Evolutionary conservation across 257 asterid genomes (phyloP), one percentile per base, ranked within the genome.

Genomic region (Capsicum baccatum): DNA sequence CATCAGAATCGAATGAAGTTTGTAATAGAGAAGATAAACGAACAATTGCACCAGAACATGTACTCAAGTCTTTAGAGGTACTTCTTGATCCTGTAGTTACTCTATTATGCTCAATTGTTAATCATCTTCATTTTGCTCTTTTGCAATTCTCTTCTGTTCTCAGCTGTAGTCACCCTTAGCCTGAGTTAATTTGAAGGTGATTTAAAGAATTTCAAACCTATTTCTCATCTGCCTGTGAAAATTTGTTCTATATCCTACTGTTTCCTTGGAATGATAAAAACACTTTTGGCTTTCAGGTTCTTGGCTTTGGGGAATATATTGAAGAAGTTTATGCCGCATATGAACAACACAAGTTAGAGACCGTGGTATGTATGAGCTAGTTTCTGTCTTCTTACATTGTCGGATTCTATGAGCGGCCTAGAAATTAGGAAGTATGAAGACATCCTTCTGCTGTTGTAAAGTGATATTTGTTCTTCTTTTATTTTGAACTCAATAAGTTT

Each of bases 21-120:
- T 96, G 99, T 87, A 88, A 90, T 86, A 92, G 90, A 85, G 99
- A 92, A 85, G 99, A 96, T 83, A 91, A 86, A 86, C 92, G 94
- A 84, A 96, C 97, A 64, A 96, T 96, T 84, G 98, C 98, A 48
- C 99, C 98, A 64, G 99, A 96, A 85, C 99, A 96, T 89, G 99
- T 96, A 66, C 87, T 96, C 86, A 93, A 93, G 89, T 98, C 99
- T 73, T 86, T 96, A 74, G 90, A 93, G 98, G 98, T 95, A 58
- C 70, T 52, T 86, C 83, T 86, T 82, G 66, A 67, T 50, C 80
- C 74, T 15, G 79, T 83, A 37, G 59, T 63, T 71, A 6, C 81
- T 54, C 48, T 76, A 7, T 33, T 54, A 76, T 52, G 81, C 6
- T 44, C 48, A 44, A 39, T 39, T 44, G 48, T 54, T 76, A 8